Evolutionary conservation across 1,284 basidiomycete species (phyloP), one percentile per base, ranked within the genome.

Genomic region (Naganishia cerealis): DNA sequence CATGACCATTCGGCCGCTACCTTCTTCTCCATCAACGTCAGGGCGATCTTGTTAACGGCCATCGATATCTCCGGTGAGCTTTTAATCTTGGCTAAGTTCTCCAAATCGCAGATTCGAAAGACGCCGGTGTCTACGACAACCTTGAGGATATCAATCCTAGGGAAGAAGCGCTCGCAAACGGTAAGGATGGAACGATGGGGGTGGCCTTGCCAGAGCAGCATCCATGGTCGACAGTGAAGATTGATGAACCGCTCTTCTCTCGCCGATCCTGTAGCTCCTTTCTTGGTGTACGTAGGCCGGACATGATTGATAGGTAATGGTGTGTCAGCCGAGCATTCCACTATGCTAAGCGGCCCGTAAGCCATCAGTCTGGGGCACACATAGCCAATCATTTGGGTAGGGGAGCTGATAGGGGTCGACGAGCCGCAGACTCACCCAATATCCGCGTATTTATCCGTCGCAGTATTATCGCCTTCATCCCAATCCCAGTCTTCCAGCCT

Each of bases 91-190:
- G 18, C 26, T n/a, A 3, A 18, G 24, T 53, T 29, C 7, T 52
- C 46, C 16, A 62, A 39, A 16, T 62, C 59, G 33, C 46, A 16
- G 21, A 53, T 24, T 4, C 52, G 59, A 18, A 62, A 52, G 1
- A 33, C n/a, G 5, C 59, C 59, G 48, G 36, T 53, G 36, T 62
- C 59, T 13, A 62, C 48, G 24, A 50, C 13, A 21, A 62, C 24
- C 15, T 62, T 62, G 48, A 62, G 50, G n/a, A 24, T 6, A 26
- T 62, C 38, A 33, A 62, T 62, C 4, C 33, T n/a, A n/a, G 59
- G 59, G 33, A 62, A 62, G 40, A 62, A 62, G 8, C 59, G 59
- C 18, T 62, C 59, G 59, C 53, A 53, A 12, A 53, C n/a, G 18
- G 59, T 53, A 1, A 62, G n/a, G 36, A 50, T 24, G 46, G 59